Evolutionary conservation across 192 early-diverging fungal species (phyloP), one percentile per base, ranked within the genome.

Genomic region (Coemansia sp.): DNA sequence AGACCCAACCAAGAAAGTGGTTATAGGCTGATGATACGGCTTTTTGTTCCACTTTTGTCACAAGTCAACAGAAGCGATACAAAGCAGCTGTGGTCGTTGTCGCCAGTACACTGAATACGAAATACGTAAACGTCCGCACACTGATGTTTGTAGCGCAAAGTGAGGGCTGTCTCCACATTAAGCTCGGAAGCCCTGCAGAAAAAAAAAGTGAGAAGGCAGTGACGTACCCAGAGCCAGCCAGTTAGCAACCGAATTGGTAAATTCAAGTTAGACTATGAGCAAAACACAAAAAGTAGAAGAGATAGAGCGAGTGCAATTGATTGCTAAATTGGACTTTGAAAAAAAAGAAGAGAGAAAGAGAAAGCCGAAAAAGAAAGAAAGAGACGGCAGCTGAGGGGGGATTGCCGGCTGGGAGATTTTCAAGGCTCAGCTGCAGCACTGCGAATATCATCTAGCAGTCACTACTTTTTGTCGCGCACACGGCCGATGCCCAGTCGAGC

Each of bases 241-340:
- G 55, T 58, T 10, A 58, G 55, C 55, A 58, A 34, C 55, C 31
- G 55, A 34, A 58, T 58, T 58, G 55, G 29, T 3, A 34, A 58
- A 34, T 33, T 5, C 8, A n/a, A 50, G 22, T 22, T 47, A 1
- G n/a, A 15, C 12, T 57, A 15, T 33, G 29, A 15, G 53, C 12
- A 29, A 57, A 57, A 12, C 11, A 58, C 16, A 58, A 36, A 36
- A 58, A 34, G 15, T 36, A 36, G 34, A 52, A 52, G 33, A 57
- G 29, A 57, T 15, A 31, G n/a, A 12, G 24, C 3, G 52, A 15
- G 27, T 10, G 27, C 10, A 31, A 31, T 27, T 31, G 52, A 55
- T 3, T 31, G 52, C 52, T 31, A 31, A 55, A 29, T 29, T 55
- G 52, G 12, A 55, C 27, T 55, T 27, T 11, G 3, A 34, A 16